Conservation (phyloP, 2,329 filamentous ascomycete genomes). For the Fusarium longipes region DNA sequence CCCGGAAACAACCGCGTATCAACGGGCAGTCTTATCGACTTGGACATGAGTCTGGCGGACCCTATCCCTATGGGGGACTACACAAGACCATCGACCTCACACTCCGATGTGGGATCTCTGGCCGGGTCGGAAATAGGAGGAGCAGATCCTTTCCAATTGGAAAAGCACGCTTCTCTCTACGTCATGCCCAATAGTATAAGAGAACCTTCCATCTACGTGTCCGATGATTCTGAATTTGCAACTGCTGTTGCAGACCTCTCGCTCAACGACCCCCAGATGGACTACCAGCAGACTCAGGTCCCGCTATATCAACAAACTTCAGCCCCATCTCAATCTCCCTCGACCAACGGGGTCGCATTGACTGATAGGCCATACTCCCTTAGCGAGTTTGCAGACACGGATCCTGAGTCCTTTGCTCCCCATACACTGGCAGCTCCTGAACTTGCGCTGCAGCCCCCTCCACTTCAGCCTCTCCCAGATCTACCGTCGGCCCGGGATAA, state of each 20-base stretch:
- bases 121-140: constrained; percentile 66
- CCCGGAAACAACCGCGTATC: constrained; percentile 56
- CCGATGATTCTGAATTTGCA: constrained; percentile 66
- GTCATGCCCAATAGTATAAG: constrained; percentile 55
- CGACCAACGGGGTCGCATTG: constrained; percentile 28
- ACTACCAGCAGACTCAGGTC: constrained; percentile 37
- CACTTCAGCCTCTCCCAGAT: constrained; percentile 41
- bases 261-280: constrained; percentile 38
- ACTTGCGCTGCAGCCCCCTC: constrained; percentile 34
- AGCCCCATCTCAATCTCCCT: constrained; percentile 15
- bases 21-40: constrained; percentile 62
- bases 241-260: constrained; percentile 50
- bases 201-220: constrained; percentile 70
- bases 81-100: constrained; percentile 67
- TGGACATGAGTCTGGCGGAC: constrained; percentile 66
- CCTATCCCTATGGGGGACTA: constrained; percentile 58
- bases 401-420: constrained; percentile 52
- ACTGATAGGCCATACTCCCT: constrained; percentile 53
- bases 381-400: constrained; percentile 56
- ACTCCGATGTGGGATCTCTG: constrained; percentile 68
- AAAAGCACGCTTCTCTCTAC: constrained; percentile 70
- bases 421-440: constrained; percentile 47
- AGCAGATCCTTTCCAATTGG: constrained; percentile 70
- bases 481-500: constrained; percentile 32
- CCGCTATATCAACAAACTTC: constrained; percentile 28